These are phyloP conservation scores for Neopestalotiopsis rosae DNA, from an alignment of 2,329 filamentous ascomycete species.

Conservation along the genomic window DNA sequence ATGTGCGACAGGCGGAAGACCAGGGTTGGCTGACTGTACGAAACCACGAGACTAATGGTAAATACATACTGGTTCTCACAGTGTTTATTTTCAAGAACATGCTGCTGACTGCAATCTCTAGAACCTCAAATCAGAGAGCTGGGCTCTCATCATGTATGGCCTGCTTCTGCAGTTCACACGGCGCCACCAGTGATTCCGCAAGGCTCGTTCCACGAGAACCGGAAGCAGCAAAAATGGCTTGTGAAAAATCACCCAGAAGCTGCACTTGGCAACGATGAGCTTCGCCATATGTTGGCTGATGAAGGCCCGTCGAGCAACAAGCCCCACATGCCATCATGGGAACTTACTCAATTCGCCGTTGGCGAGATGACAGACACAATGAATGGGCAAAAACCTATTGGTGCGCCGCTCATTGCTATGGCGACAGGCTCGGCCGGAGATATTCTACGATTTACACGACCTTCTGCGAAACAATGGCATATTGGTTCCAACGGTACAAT, in stretches of 20 bases:
- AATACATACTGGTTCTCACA: not conserved
- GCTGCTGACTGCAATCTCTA: slow-evolving; percentile 16
- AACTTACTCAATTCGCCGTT: slow-evolving; percentile 54
- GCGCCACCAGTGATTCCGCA: slow-evolving; percentile 13
- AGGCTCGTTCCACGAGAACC: slow-evolving; percentile 29
- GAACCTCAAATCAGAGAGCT: slow-evolving; percentile 34
- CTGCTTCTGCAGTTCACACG: slow-evolving; percentile 22
- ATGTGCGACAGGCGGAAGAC: slow-evolving; percentile 19
- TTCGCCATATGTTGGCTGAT: slow-evolving; percentile 30
- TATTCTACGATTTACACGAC: slow-evolving; percentile 58
- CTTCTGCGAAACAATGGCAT: slow-evolving; percentile 57
- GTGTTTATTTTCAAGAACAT: not conserved
- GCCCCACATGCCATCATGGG: slow-evolving; percentile 18
- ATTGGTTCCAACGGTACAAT: slow-evolving; percentile 55
- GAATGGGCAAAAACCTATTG: slow-evolving; percentile 28
- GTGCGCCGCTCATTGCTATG: slow-evolving; percentile 48
- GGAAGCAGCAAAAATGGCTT: slow-evolving; percentile 50
- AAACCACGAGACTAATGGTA: slow-evolving; percentile 19
- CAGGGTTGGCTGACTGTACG: slow-evolving; percentile 18
- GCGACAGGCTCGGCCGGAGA: slow-evolving; percentile 63
- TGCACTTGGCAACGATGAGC: slow-evolving; percentile 35
- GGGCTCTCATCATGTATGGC: slow-evolving; percentile 30
- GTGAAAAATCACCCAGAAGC: slow-evolving; percentile 57
- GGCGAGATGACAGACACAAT: slow-evolving; percentile 57
- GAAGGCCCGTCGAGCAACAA: slow-evolving; percentile 21